These are phyloP conservation scores for Colletotrichum lupini DNA, from an alignment of 2,329 filamentous ascomycete genomes.

Conservation along the genomic window DNA sequence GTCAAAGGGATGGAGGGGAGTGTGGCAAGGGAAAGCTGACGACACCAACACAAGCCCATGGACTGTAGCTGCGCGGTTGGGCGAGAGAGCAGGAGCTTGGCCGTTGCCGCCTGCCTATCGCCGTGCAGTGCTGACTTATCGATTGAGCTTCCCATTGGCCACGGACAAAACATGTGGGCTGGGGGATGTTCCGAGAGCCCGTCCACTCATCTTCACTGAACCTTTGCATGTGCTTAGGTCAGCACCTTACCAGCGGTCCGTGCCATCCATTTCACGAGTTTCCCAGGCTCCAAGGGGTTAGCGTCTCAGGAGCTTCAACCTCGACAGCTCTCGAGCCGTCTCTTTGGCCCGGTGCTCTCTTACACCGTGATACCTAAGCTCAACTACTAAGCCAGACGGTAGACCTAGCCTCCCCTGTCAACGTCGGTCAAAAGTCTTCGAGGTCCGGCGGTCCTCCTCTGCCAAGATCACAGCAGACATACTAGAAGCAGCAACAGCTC, in stretches of 20 bases:
- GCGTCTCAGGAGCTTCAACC: constrained; percentile 15
- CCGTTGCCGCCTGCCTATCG: constrained; percentile 3
- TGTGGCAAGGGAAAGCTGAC: constrained; percentile 39
- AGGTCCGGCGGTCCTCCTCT: not conserved
- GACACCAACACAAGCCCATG: constrained; percentile 16
- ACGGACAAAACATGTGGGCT: constrained; percentile 5
- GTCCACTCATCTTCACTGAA: not conserved
- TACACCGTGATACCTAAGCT: too few relatives aligned
- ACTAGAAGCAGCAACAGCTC: not conserved
- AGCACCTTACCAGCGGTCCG: not conserved
- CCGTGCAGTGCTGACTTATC: constrained; percentile 3
- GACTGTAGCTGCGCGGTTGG: constrained; percentile 41
- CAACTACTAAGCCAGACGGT: too few relatives aligned
- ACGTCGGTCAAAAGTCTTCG: constrained; percentile 17
- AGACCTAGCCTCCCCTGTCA: constrained; percentile 1
- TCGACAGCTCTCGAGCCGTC: not conserved
- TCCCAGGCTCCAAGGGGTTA: constrained; percentile 2
- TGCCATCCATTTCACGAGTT: constrained; percentile 5
- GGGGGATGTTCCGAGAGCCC: constrained; percentile 8
- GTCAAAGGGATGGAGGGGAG: constrained; percentile 7
- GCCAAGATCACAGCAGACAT: not conserved
- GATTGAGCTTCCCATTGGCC: constrained; percentile 36
- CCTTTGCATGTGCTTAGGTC: not conserved
- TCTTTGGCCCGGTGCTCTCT: not conserved
- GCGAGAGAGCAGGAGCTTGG: not conserved